A percentile compares a stretch with the other conserved stretches of the same genome.
Evolutionary conservation across 2,329 filamentous ascomycete genomes (phyloP).

Genomic region (Seiridium cupressi): DNA sequence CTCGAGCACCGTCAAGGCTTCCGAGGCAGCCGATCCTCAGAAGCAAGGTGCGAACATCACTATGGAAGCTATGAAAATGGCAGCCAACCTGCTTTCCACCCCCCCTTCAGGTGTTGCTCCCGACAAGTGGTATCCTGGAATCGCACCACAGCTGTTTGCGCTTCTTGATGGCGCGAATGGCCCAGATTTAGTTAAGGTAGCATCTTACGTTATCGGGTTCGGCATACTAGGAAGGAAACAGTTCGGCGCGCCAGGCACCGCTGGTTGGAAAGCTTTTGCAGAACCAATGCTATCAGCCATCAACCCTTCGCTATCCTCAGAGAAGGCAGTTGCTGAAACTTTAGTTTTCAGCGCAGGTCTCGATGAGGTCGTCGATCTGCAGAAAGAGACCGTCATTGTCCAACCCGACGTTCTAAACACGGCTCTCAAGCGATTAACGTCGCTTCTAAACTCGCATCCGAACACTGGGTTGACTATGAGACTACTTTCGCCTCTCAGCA

Average conservation of each 20-base stretch:
- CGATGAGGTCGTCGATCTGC: constrained; percentile 45
- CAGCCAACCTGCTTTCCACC: constrained; percentile 58
- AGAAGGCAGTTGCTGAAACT: constrained; percentile 15
- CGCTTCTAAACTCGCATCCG: constrained; percentile 61
- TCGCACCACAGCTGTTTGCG: constrained; percentile 59
- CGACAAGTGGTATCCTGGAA: constrained; percentile 57
- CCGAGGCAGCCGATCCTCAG: constrained; percentile 42
- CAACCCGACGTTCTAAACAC: constrained; percentile 42
- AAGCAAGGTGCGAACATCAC: constrained; percentile 64
- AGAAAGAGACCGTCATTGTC: constrained; percentile 42
- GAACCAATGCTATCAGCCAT: constrained; percentile 54
- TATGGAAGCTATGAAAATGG: constrained; percentile 64
- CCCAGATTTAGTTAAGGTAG: constrained; percentile 55
- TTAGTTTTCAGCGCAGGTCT: constrained; percentile 24
- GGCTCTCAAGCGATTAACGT: constrained; percentile 53
- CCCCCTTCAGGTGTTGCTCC: constrained; percentile 54
- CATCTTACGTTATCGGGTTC: constrained; percentile 62
- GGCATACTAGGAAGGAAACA: constrained; percentile 64
- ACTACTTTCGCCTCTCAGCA: constrained; percentile 55
- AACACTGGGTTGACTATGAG: constrained; percentile 65
- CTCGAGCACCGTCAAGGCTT: constrained; percentile 38
- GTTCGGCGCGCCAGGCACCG: constrained; percentile 59
- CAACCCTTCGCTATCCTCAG: constrained; percentile 36
- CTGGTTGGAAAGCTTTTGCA: constrained; percentile 63
- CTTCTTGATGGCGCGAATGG: constrained; percentile 62